A percentile compares a stretch with the other conserved stretches of the same genome.
These are phyloP conservation scores for Linnemannia elongata DNA, from an alignment of 192 early-diverging fungal species.

Conservation along the genomic window DNA sequence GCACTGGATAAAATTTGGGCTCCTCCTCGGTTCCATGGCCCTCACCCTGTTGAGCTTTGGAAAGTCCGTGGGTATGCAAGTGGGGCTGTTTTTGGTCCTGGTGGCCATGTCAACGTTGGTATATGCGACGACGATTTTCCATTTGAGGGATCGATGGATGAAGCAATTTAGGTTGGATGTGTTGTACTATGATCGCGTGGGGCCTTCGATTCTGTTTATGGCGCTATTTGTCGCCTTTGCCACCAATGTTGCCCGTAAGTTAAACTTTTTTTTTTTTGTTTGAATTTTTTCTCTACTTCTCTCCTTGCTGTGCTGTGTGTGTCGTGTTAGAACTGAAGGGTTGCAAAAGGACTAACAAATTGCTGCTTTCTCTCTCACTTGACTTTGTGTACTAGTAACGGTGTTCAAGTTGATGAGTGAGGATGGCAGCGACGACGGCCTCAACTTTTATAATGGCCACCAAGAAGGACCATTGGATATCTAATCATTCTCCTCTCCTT, in stretches of 20 bases:
- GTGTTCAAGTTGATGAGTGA: constrained; percentile 14
- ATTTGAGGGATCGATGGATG: constrained; percentile 45
- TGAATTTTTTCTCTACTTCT: background rate
- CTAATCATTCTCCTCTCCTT: background rate
- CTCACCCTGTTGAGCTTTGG: constrained; percentile 80
- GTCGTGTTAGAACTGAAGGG: no score
- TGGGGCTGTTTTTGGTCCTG: constrained; percentile 34
- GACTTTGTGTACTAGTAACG: background rate
- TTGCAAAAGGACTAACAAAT: no score
- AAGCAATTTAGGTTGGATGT: constrained; percentile 29
- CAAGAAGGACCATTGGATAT: constrained; percentile 3
- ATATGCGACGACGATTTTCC: constrained; percentile 37
- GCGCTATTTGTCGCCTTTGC: constrained; percentile 41
- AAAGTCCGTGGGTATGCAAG: constrained; percentile 2
- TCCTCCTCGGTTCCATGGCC: constrained; percentile 73
- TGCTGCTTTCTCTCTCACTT: background rate
- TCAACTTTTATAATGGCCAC: constrained; percentile 14
- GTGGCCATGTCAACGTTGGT: constrained; percentile 35
- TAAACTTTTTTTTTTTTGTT: constrained; percentile 8
- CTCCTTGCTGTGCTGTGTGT: background rate
- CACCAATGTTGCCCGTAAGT: constrained; percentile 45
- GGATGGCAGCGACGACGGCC: constrained; percentile 10
- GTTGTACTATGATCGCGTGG: constrained; percentile 30
- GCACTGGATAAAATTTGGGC: constrained; percentile 82
- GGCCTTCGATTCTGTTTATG: constrained; percentile 34